phyloP scores from a whole-genome alignment of 768 basidiomycete genomes.

The Phlebiopsis flavidoalba region DNA sequence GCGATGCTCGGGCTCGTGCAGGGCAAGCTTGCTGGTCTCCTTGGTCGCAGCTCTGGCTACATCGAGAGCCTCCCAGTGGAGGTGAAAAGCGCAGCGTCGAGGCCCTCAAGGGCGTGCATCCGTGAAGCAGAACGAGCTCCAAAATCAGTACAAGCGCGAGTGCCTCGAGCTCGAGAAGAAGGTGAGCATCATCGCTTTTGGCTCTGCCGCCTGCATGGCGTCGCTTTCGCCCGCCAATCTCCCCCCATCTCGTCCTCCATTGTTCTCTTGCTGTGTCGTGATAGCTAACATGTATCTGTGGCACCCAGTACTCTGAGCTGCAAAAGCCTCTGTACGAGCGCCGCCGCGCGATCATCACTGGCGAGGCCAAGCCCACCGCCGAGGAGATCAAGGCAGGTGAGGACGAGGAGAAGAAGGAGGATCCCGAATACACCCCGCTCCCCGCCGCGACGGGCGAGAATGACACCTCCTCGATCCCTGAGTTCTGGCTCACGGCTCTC shows the following conservation, averaged over 20 bases:
- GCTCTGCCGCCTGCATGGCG: background rate
- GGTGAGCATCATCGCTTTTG: slow-evolving; percentile 36
- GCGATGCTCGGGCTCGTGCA: slow-evolving; percentile 86
- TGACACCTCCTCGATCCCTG: slow-evolving; percentile 60
- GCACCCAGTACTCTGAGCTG: slow-evolving; percentile 62
- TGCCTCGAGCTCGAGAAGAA: slow-evolving; percentile 95
- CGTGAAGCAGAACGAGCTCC: slow-evolving; percentile 85
- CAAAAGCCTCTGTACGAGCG: slow-evolving; percentile 84
- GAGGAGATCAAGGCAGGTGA: slow-evolving; percentile 86
- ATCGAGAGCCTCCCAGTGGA: slow-evolving; percentile 81
- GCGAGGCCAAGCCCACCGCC: slow-evolving; percentile 61
- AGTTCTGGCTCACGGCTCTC: slow-evolving; percentile 97
- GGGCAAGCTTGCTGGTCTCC: slow-evolving; percentile 74
- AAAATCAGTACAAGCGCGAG: slow-evolving; percentile 92
- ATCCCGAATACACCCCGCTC: slow-evolving; percentile 62
- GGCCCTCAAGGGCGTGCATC: slow-evolving; percentile 91
- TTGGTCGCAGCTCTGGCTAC: slow-evolving; percentile 93
- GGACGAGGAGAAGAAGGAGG: slow-evolving; percentile 66
- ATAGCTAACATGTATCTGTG: slow-evolving; percentile 10
- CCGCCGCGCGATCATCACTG: slow-evolving; percentile 78
- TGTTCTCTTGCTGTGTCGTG: background rate
- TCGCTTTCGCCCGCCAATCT: background rate
- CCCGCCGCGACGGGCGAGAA: slow-evolving; percentile 20
- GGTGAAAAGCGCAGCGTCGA: slow-evolving; percentile 82
- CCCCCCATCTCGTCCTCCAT: background rate